Evolutionary conservation across 306 rosid genomes (phyloP).

Genomic region (Ormosia semicastrata): DNA sequence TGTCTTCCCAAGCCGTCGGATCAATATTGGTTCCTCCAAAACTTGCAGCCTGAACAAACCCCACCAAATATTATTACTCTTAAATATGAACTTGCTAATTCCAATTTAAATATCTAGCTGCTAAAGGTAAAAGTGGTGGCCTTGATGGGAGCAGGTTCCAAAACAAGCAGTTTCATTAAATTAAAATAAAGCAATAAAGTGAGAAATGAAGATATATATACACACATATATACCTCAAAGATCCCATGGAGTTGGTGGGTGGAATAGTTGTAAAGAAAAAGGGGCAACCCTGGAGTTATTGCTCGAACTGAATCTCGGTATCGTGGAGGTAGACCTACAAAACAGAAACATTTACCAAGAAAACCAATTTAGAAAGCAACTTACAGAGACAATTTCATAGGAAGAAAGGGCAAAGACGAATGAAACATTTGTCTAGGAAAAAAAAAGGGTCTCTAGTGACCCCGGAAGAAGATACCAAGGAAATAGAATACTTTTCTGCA

Average conservation of each 20-base stretch:
- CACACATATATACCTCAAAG: slow-evolving; percentile 67
- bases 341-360: not conserved
- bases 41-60: slow-evolving; percentile 74
- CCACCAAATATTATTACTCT: not conserved
- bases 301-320: slow-evolving; percentile 89
- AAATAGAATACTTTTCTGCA: too few species aligned
- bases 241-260: slow-evolving; percentile 98
- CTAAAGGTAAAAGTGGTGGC: not conserved
- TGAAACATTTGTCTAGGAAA: too few species aligned
- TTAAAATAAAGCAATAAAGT: not conserved
- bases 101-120: not conserved
- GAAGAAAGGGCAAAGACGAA: not conserved
- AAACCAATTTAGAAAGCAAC: not conserved
- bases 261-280: slow-evolving; percentile 92
- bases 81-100: not conserved
- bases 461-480: too few species aligned
- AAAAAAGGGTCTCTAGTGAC: too few species aligned
- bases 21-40: slow-evolving; percentile 94
- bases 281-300: slow-evolving; percentile 92
- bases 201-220: not conserved
- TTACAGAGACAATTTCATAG: not conserved
- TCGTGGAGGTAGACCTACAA: slow-evolving; percentile 86
- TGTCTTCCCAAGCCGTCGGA: slow-evolving; percentile 96
- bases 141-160: not conserved
- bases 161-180: not conserved